phyloP scores from a whole-genome alignment of 2,329 filamentous ascomycete species.

The Rhinocladiella similis region DNA sequence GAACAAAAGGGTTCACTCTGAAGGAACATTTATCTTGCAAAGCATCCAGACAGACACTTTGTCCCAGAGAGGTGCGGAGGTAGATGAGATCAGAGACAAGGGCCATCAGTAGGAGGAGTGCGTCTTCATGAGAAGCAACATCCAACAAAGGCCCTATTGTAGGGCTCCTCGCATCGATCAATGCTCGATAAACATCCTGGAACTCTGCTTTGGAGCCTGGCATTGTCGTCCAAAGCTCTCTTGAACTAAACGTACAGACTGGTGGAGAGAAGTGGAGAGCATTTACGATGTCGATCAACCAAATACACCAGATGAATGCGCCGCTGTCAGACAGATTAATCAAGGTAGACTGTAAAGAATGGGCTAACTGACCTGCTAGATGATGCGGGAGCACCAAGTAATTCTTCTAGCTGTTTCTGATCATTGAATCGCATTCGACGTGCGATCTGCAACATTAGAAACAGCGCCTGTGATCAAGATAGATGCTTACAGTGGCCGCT shows the following conservation, averaged over 20 bases:
- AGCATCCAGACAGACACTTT: no score
- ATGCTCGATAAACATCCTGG: slow-evolving; percentile 1
- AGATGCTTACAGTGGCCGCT: no score
- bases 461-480: neutral
- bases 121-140: neutral
- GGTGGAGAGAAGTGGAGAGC: neutral
- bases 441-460: neutral
- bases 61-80: neutral
- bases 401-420: neutral
- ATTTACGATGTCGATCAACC: neutral
- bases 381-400: no score
- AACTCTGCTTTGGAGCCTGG: neutral
- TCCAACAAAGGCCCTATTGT: neutral
- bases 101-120: slow-evolving; percentile 2
- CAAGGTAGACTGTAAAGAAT: neutral
- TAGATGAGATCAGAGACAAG: slow-evolving; percentile 4
- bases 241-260: neutral
- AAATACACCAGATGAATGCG: neutral
- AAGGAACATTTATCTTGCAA: no score
- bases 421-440: slow-evolving; percentile 10
- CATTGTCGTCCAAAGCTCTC: slow-evolving; percentile 4
- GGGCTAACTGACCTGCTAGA: no score
- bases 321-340: neutral
- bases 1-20: neutral
- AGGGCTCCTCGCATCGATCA: neutral